phyloP scores from a whole-genome alignment of 768 basidiomycete genomes.

The Cystobasidium tubakii region DNA sequence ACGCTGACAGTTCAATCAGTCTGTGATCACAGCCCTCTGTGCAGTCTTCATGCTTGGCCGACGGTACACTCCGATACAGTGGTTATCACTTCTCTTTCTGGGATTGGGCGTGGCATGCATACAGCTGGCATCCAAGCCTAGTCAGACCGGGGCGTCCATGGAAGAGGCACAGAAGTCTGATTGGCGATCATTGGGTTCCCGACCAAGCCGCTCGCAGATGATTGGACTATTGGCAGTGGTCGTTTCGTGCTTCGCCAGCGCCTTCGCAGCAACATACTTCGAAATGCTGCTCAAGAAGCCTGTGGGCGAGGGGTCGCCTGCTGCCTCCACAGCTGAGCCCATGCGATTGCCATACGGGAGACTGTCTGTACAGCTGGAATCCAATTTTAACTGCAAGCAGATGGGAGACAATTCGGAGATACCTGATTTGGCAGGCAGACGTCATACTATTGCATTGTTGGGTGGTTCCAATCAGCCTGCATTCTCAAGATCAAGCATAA shows the following conservation, averaged over 20 bases:
- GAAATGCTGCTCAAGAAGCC: slow-evolving; percentile 77
- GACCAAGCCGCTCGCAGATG: slow-evolving; percentile 50
- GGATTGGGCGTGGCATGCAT: slow-evolving; percentile 52
- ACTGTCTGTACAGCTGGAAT: not conserved
- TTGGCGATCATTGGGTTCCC: not conserved
- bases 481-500: not conserved
- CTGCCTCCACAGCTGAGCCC: no score
- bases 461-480: slow-evolving; percentile 53
- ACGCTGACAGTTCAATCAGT: slow-evolving; percentile 33
- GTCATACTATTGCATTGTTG: not conserved
- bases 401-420: not conserved
- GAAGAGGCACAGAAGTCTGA: not conserved
- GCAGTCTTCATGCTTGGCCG: slow-evolving; percentile 85
- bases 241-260: slow-evolving; percentile 85
- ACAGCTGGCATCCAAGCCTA: slow-evolving; percentile 60
- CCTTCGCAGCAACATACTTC: slow-evolving; percentile 91
- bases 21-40: slow-evolving; percentile 72
- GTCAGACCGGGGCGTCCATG: not conserved
- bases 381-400: not conserved
- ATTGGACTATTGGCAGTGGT: slow-evolving; percentile 82
- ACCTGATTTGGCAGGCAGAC: slow-evolving; percentile 3
- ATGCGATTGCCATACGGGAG: not conserved
- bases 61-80: slow-evolving; percentile 55
- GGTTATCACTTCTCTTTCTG: slow-evolving; percentile 60
- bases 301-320: not conserved